phyloP scores from a whole-genome alignment of 371 early-diverging fungal species.

The Lichtheimia ramosa region DNA sequence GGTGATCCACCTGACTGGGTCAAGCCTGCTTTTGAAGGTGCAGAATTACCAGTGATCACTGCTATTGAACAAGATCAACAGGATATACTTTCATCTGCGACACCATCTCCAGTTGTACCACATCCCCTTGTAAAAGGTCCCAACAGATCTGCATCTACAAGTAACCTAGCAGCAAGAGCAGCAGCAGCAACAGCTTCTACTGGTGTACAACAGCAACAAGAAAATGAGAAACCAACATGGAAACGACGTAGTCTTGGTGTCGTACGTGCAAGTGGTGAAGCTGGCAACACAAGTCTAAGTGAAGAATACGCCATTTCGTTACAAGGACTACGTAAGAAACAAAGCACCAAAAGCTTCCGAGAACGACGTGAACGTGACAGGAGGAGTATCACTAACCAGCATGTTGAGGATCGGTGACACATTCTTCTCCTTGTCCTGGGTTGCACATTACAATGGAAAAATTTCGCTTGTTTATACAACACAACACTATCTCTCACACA shows the following conservation, averaged over 20 bases:
- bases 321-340: constrained; percentile 49
- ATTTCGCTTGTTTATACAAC: neutral
- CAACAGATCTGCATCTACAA: constrained; percentile 36
- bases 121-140: constrained; percentile 10
- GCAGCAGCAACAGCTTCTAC: neutral
- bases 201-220: neutral
- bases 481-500: neutral
- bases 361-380: constrained; percentile 52
- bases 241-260: constrained; percentile 27
- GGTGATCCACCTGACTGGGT: constrained; percentile 76
- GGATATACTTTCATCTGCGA: constrained; percentile 8
- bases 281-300: constrained; percentile 23
- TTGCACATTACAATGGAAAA: neutral
- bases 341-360: constrained; percentile 45
- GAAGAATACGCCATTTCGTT: constrained; percentile 51
- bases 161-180: constrained; percentile 21
- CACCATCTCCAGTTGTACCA: neutral
- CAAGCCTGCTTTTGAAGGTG: constrained; percentile 59
- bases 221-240: constrained; percentile 9
- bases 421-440: too few species aligned
- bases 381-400: constrained; percentile 20
- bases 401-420: constrained; percentile 5
- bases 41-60: constrained; percentile 43
- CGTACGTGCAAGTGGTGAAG: constrained; percentile 12
- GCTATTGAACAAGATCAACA: constrained; percentile 11